Conservation (phyloP, 1,284 basidiomycete genomes). For the Ganoderma resinaceum region DNA sequence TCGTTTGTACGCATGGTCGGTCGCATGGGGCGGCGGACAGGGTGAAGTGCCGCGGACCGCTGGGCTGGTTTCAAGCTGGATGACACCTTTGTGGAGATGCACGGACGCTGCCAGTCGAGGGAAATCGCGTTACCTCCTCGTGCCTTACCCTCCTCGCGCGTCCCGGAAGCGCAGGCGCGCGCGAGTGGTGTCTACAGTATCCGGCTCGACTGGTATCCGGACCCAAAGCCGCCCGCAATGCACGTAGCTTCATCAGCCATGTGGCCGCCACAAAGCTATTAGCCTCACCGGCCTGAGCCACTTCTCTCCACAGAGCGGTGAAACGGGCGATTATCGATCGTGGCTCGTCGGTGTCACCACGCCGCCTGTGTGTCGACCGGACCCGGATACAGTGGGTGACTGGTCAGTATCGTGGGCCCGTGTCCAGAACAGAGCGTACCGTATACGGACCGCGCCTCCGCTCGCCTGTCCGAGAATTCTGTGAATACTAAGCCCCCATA, state of each 20-base stretch:
- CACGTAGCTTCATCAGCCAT: background rate
- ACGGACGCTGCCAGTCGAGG: background rate
- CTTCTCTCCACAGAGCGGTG: background rate
- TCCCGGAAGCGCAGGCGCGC: too few species aligned
- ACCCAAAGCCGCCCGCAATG: too few species aligned
- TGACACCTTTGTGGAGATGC: background rate
- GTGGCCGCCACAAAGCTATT: background rate
- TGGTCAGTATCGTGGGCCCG: too few species aligned
- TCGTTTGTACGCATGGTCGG: too few species aligned
- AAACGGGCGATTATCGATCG: background rate
- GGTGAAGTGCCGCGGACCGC: background rate
- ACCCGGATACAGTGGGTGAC: too few species aligned
- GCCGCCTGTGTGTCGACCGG: too few species aligned
- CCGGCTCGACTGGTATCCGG: too few species aligned
- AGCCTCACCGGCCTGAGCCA: background rate
- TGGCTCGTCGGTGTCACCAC: too few species aligned
- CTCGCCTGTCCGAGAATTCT: background rate
- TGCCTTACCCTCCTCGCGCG: too few species aligned
- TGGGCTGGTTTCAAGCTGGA: background rate
- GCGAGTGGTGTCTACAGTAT: too few species aligned
- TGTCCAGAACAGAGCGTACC: too few species aligned
- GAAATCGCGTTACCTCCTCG: background rate
- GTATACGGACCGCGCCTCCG: too few species aligned
- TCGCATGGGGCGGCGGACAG: background rate
- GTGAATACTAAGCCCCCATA: background rate